Conservation (phyloP, 805 yeast genomes). For the Naumovozyma baii region DNA sequence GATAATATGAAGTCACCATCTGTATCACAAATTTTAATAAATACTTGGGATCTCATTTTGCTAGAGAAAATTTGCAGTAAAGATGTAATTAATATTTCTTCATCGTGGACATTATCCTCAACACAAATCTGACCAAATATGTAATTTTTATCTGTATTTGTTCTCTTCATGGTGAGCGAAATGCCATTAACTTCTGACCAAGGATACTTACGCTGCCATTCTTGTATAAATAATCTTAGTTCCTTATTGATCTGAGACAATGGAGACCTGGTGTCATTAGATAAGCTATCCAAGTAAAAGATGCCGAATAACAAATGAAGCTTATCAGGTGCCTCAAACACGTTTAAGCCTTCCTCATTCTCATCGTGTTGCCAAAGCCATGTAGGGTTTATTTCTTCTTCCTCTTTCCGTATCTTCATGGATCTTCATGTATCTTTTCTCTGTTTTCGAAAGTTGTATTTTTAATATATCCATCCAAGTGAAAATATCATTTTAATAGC, state of each 20-base stretch:
- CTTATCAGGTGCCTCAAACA: slow-evolving; percentile 15
- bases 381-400: slow-evolving; percentile 4
- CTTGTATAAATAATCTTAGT: slow-evolving; percentile 10
- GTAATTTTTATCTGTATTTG: slow-evolving; percentile 9
- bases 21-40: slow-evolving; percentile 39
- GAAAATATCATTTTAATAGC: background rate
- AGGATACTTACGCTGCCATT: slow-evolving; percentile 34
- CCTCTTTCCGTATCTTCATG: background rate
- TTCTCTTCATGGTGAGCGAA: slow-evolving; percentile 13
- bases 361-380: slow-evolving; percentile 22
- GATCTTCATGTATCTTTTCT: too few relatives aligned
- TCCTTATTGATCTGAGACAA: slow-evolving; percentile 1
- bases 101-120: slow-evolving; percentile 37
- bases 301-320: slow-evolving; percentile 23
- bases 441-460: too few relatives aligned
- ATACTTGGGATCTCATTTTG: slow-evolving; percentile 28
- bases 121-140: slow-evolving; percentile 29
- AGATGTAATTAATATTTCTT: slow-evolving; percentile 37
- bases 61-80: slow-evolving; percentile 33
- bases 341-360: slow-evolving; percentile 8
- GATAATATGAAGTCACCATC: slow-evolving; percentile 49
- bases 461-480: too few relatives aligned
- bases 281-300: slow-evolving; percentile 18
- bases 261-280: background rate
- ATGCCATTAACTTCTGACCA: slow-evolving; percentile 33